Evolutionary conservation across 176 grass and related monocot genomes (phyloP).

Genomic region (Bromus sterilis): DNA sequence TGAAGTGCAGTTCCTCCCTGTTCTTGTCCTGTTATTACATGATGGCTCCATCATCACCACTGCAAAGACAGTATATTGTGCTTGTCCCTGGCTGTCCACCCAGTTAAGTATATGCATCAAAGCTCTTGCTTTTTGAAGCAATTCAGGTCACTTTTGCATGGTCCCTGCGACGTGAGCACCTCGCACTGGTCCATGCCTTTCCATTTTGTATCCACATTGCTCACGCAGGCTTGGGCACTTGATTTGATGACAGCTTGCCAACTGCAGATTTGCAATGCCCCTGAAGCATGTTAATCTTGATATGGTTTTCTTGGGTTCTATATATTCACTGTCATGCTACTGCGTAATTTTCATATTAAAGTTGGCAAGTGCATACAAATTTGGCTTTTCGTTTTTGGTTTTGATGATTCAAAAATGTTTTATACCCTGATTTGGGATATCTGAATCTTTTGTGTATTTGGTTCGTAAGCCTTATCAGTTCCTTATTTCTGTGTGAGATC

Average conservation of each 20-base stretch:
- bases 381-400: background rate
- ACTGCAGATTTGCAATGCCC: conserved; percentile 7
- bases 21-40: conserved; percentile 21
- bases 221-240: conserved; percentile 16
- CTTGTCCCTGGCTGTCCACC: background rate
- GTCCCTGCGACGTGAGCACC: conserved; percentile 19
- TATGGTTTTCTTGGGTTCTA: background rate
- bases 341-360: background rate
- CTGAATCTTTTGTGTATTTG: background rate
- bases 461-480: background rate
- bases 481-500: background rate
- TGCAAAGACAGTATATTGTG: conserved; percentile 4
- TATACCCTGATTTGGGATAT: background rate
- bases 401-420: background rate
- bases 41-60: conserved; percentile 15
- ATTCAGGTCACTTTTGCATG: background rate
- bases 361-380: background rate
- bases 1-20: background rate
- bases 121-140: conserved; percentile 22
- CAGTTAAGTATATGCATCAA: conserved; percentile 17
- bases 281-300: conserved; percentile 1
- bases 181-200: conserved; percentile 12
- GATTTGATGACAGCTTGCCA: conserved; percentile 22
- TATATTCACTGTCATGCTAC: background rate
- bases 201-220: conserved; percentile 24